Evolutionary conservation across 1,284 basidiomycete species (phyloP).

Genomic region (Moniliophthora roreri): DNA sequence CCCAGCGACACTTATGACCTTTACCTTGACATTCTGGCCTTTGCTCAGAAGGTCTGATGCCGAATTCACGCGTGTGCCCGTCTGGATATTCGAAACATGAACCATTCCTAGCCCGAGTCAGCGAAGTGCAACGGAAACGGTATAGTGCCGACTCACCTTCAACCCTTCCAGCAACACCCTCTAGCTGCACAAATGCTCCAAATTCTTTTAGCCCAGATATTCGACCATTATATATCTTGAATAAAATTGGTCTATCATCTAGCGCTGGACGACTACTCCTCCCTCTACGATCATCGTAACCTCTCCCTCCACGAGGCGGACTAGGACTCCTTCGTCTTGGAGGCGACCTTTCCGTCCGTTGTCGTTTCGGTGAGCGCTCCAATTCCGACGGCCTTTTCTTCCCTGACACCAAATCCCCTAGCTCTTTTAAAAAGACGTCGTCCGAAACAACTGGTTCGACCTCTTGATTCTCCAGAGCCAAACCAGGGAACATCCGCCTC

Average conservation of each 20-base stretch:
- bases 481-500: conserved; percentile 87
- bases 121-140: conserved; percentile 10
- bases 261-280: conserved; percentile 42
- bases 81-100: conserved; percentile 90
- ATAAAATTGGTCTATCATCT: conserved; percentile 86
- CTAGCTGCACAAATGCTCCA: conserved; percentile 90
- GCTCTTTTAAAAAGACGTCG: conserved; percentile 74
- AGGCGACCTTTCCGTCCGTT: conserved; percentile 43
- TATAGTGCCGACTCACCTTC: conserved; percentile 68
- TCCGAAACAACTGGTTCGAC: conserved; percentile 51
- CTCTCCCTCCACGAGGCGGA: conserved; percentile 52
- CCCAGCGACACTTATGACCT: conserved; percentile 92
- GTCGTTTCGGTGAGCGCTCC: conserved; percentile 57
- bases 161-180: conserved; percentile 81
- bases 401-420: conserved; percentile 86
- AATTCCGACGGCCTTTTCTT: conserved; percentile 53
- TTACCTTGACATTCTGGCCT: conserved; percentile 88
- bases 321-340: conserved; percentile 51
- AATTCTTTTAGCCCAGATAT: conserved; percentile 92
- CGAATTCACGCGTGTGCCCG: conserved; percentile 81
- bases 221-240: conserved; percentile 93
- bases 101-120: conserved; percentile 74
- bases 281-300: conserved; percentile 41
- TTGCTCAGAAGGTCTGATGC: conserved; percentile 85
- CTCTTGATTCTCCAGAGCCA: conserved; percentile 83